Percentiles rank a stretch among this genome's conserved stretches.
phyloP scores from a whole-genome alignment of 306 rosid species.

The Adenanthera pavonina region DNA sequence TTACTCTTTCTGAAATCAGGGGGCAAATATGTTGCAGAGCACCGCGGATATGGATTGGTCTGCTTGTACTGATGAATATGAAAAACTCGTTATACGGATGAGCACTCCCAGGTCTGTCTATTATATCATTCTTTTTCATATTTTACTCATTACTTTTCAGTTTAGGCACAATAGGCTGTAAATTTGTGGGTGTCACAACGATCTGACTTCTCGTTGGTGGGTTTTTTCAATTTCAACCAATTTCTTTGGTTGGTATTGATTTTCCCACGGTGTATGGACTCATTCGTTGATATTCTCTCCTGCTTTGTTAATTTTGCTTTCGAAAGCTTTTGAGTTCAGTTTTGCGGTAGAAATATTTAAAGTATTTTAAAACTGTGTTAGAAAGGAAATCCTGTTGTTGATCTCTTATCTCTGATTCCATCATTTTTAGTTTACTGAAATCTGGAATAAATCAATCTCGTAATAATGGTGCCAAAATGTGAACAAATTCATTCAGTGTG shows the following conservation, averaged over 20 bases:
- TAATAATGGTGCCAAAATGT: neutral
- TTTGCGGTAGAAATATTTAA: neutral
- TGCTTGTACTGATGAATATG: conserved; percentile 73
- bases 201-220: neutral
- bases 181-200: neutral
- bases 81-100: conserved; percentile 81
- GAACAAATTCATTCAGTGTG: conserved; percentile 1
- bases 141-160: neutral
- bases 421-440: neutral
- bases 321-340: neutral
- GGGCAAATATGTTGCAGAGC: neutral
- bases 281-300: neutral
- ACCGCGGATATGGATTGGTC: conserved; percentile 69
- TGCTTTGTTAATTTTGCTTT: neutral
- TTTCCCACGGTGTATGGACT: neutral
- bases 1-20: neutral
- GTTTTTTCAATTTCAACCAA: neutral
- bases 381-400: neutral
- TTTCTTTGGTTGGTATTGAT: neutral
- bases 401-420: neutral
- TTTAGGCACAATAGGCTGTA: neutral
- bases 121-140: neutral
- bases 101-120: conserved; percentile 79
- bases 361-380: neutral
- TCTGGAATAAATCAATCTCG: conserved; percentile 27